Base-by-base conservation (phyloP, 2,329 filamentous ascomycete genomes). In the Fusarium proliferatum region DNA sequence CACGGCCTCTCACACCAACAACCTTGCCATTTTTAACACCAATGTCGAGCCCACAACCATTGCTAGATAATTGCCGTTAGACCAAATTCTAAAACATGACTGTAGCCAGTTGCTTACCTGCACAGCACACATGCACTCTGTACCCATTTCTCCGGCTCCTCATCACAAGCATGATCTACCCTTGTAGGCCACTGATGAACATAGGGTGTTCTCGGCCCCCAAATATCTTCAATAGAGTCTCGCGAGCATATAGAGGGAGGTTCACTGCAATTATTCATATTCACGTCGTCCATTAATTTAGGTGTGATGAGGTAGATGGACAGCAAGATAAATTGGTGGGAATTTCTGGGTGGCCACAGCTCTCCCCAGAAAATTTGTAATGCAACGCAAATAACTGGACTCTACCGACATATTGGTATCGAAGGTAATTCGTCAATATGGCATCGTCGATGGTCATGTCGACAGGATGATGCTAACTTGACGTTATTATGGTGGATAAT, bases 11-110 rank as follows among this genome's bases (percentile, higher is more conserved):
- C 2, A 60, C 57, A 6, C 57, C 57, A 4, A 60, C 57, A 0
- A 52, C 43, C 17, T 62, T 62, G 41, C 51, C 60, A 48, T 46
- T 33, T 8, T 62, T 62, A 6, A 62, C 60, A 1, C 61, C 61
- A 5, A 63, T 26, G 2, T 63, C 53, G 0, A 63, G 10, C 3
- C 61, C 61, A 13, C 53, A 63, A 11, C 61, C 61, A 5, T 63
- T 63, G 1, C 61, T 62, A 39, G 2, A 17, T 10, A 42, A 9
- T 1, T 9, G 2, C 12, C 3, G 12, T 42, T 15, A 42, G 39
- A 15, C 15, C 9, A n/a, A 11, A 11, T 23, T 23, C 9, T 43
- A n/a, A 43, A 23, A 43, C 4, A 43, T 43, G 9, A 11, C 9
- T 43, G 41, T 23, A 23, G n/a, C 15, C 15, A 43, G 41, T 23